These are phyloP conservation scores for Aurifilum marmelostoma DNA, from an alignment of 2,329 filamentous ascomycete genomes.

Conservation along the genomic window DNA sequence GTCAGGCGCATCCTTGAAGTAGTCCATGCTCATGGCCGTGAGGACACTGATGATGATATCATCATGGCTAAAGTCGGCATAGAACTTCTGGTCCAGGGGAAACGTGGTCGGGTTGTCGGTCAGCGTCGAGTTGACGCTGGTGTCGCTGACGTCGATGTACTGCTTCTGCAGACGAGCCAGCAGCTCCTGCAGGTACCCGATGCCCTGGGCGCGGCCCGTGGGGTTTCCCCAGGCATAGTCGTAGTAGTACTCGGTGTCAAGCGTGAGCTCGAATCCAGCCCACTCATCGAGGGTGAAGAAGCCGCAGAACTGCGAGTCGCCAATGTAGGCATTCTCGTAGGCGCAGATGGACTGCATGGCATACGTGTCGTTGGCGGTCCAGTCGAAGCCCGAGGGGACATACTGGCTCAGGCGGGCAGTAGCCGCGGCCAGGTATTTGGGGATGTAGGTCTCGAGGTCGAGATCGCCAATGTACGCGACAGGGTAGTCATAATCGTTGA, in stretches of 20 bases:
- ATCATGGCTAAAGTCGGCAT: slow-evolving; percentile 58
- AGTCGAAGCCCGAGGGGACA: slow-evolving; percentile 50
- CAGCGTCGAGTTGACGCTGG: slow-evolving; percentile 54
- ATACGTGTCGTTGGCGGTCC: slow-evolving; percentile 55
- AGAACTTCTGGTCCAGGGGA: slow-evolving; percentile 52
- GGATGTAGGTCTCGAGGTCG: slow-evolving; percentile 45
- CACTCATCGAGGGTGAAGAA: slow-evolving; percentile 60
- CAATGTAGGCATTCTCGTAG: slow-evolving; percentile 56
- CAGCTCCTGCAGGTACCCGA: slow-evolving; percentile 57
- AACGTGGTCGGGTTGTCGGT: slow-evolving; percentile 50
- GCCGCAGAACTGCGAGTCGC: slow-evolving; percentile 53
- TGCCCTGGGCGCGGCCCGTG: slow-evolving; percentile 54
- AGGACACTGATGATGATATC: slow-evolving; percentile 54
- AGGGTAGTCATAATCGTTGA: slow-evolving; percentile 42
- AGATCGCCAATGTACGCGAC: slow-evolving; percentile 44
- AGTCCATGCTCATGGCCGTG: slow-evolving; percentile 57
- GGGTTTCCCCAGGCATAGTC: slow-evolving; percentile 52
- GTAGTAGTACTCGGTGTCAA: slow-evolving; percentile 56
- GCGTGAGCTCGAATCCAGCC: slow-evolving; percentile 55
- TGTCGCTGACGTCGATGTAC: slow-evolving; percentile 51
- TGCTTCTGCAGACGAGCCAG: slow-evolving; percentile 51
- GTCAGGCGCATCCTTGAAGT: slow-evolving; percentile 52
- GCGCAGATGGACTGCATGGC: slow-evolving; percentile 57
- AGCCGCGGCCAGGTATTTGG: slow-evolving; percentile 40
- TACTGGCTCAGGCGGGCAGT: slow-evolving; percentile 50